Evolutionary conservation across 192 early-diverging fungal species (phyloP).

Genomic region (Coemansia sp.): DNA sequence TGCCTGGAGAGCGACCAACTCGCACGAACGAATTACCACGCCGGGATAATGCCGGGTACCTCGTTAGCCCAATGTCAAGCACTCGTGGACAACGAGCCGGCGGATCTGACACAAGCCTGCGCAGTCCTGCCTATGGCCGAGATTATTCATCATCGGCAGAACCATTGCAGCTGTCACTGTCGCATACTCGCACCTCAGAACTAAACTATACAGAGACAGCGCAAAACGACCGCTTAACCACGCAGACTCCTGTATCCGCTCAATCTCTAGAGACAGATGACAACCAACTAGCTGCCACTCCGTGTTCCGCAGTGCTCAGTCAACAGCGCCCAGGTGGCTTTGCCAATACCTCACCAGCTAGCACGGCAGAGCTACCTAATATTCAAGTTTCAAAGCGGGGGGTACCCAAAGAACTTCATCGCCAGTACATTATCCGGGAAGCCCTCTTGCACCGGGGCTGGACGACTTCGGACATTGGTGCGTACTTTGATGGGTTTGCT

Average conservation of each 20-base stretch:
- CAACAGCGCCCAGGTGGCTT: neutral
- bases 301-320: too few species aligned
- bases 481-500: neutral
- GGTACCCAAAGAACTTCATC: neutral
- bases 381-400: neutral
- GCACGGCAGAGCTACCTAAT: neutral
- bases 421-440: neutral
- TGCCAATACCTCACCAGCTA: neutral
- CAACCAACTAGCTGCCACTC: too few species aligned
- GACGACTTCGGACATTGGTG: neutral
- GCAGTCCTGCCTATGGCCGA: neutral
- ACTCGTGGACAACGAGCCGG: neutral
- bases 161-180: neutral
- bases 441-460: neutral
- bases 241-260: neutral
- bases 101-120: neutral
- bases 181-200: neutral
- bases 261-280: neutral
- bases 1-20: neutral
- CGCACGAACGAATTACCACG: neutral
- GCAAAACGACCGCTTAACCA: neutral
- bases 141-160: neutral
- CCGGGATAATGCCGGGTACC: neutral
- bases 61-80: neutral
- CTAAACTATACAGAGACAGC: neutral